Percentiles rank a stretch among this genome's conserved stretches.
These are phyloP conservation scores for Syzygium oleosum DNA, from an alignment of 345 rosid genomes.

Conservation along the genomic window DNA sequence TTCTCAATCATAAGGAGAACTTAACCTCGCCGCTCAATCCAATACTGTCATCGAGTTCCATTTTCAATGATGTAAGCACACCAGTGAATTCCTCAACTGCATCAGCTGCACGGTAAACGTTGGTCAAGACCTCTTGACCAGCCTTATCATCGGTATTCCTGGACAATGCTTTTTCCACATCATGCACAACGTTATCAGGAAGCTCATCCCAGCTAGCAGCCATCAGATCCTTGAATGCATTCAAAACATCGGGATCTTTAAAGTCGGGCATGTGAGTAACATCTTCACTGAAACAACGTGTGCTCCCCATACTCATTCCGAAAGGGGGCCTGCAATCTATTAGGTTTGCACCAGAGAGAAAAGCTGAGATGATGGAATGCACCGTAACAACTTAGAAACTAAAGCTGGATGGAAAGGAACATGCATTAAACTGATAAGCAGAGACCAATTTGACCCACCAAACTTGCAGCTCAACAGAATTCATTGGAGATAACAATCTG, in stretches of 20 bases:
- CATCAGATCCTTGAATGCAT: conserved; percentile 76
- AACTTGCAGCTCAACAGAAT: neutral
- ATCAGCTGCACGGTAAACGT: conserved; percentile 72
- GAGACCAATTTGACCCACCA: neutral
- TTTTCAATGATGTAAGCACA: conserved; percentile 53
- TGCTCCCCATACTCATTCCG: conserved; percentile 30
- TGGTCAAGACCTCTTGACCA: conserved; percentile 65
- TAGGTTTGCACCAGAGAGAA: neutral
- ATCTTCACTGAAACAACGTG: conserved; percentile 54
- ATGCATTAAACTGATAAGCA: neutral
- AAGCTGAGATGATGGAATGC: neutral
- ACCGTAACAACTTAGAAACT: neutral
- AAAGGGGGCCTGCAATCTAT: conserved; percentile 38
- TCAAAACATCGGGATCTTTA: conserved; percentile 38
- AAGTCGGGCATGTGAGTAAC: conserved; percentile 59
- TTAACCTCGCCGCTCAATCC: conserved; percentile 89
- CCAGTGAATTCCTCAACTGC: conserved; percentile 86
- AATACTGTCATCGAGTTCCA: conserved; percentile 85
- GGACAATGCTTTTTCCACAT: conserved; percentile 53
- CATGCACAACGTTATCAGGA: conserved; percentile 33
- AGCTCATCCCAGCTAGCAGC: conserved; percentile 78
- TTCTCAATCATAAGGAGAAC: neutral
- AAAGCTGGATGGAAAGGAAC: neutral
- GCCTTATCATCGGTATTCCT: conserved; percentile 55
- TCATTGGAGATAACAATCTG: neutral